Conservation (phyloP, 352 stramenopile genomes). For the Pythium vanterpoolii region DNA sequence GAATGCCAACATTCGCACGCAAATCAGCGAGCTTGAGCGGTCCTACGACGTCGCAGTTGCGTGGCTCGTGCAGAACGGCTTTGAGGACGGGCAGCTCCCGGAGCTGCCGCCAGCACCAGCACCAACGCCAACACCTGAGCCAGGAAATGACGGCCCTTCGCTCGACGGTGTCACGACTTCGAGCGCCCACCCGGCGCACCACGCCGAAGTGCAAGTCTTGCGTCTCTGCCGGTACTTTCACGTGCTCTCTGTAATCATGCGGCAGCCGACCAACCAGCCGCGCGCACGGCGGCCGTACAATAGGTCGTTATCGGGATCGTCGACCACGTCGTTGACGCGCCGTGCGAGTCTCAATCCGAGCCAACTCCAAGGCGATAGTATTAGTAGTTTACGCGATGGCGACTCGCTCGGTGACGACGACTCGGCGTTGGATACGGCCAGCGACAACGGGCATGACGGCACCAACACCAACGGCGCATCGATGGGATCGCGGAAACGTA, state of each 20-base stretch:
- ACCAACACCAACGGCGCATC: neutral
- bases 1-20: constrained; percentile 79
- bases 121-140: neutral
- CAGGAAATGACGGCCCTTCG: neutral
- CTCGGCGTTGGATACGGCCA: constrained; percentile 21
- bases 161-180: constrained; percentile 18
- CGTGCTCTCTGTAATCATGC: constrained; percentile 57
- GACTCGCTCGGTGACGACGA: constrained; percentile 19
- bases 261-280: constrained; percentile 29
- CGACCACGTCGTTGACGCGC: constrained; percentile 3
- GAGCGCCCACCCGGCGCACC: constrained; percentile 11
- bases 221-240: constrained; percentile 71
- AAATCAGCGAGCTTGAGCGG: constrained; percentile 75
- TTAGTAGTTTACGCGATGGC: neutral
- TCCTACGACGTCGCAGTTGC: constrained; percentile 48
- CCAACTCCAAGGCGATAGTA: constrained; percentile 4
- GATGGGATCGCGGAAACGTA: constrained; percentile 18
- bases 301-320: constrained; percentile 9
- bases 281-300: constrained; percentile 30
- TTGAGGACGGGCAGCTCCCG: constrained; percentile 26
- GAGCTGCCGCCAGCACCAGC: constrained; percentile 6
- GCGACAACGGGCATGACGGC: constrained; percentile 19
- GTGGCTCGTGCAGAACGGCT: constrained; percentile 52
- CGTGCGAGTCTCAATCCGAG: no score
- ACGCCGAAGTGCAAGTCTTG: constrained; percentile 49